Base-by-base conservation (phyloP, 768 basidiomycete genomes). In the Lyophyllum atratum region DNA sequence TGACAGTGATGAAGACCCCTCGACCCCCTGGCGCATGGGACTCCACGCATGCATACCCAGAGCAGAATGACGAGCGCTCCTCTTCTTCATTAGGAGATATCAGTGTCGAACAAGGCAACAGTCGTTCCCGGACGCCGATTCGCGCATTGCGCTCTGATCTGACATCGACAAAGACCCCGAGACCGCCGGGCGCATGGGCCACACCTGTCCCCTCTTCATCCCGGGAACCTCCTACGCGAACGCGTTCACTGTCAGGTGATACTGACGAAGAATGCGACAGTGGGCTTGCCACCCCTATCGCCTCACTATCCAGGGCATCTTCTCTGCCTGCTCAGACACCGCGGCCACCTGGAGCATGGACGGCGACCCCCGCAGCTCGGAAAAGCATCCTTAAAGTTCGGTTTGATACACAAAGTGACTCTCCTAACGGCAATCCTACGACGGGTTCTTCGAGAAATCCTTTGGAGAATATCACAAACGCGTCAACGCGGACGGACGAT, bases 321-420 rank as follows among this genome's bases (percentile, higher is more conserved):
- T 70, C 79, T 6, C 68, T 83, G 11, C 76, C 83, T 22, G 56
- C 72, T 17, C 81, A 81, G 55, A 90, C 87, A 0, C 88, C 89
- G 40, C 83, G 78, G n/a, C 82, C 80, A 2, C 88, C 89, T 19
- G 89, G 89, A 37, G 87, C 79, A 39, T 90, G 87, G 86, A 59
- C 80, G 45, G 69, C 73, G 2, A 89, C 89, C 14, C 86, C 89
- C 2, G 77, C 76, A 3, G 52, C 71, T 19, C 75, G 79, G 62
- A 89, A 84, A 67, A 85, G 83, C 58, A 73, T 85, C 24, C 68
- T 86, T 59, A 89, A 88, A 67, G 90, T 93, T 52, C 85, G 90
- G 40, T 92, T 92, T 62, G 84, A 91, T 60, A 75, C 79, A 25
- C 70, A 70, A 61, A 67, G 74, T 62, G 59, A 53, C 12, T 19